Conservation (phyloP, 306 rosid species). For the Boehmeria nivea region DNA sequence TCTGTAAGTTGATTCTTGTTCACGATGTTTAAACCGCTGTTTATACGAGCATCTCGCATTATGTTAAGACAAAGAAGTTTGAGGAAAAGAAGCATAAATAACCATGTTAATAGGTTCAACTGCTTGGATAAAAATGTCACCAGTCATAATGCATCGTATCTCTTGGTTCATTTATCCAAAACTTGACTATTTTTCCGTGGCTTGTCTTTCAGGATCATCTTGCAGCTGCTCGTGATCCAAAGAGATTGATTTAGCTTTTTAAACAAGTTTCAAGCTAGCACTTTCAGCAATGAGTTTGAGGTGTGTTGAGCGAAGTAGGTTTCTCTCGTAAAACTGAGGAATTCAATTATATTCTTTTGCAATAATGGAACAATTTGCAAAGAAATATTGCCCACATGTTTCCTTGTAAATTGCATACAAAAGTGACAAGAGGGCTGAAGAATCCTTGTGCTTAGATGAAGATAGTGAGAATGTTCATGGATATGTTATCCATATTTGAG, state of each 20-base stretch:
- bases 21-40: too few species aligned
- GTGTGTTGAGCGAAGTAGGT: conserved; percentile 17
- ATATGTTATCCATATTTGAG: neutral
- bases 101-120: too few species aligned
- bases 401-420: conserved; percentile 24
- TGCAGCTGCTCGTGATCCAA: conserved; percentile 76
- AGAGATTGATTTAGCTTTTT: conserved; percentile 49
- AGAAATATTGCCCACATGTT: conserved; percentile 2
- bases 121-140: too few species aligned
- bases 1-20: conserved; percentile 56
- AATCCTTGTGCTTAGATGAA: conserved; percentile 24
- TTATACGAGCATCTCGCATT: too few species aligned
- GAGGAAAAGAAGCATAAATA: too few species aligned
- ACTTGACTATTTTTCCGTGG: neutral
- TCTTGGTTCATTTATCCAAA: neutral
- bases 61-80: too few species aligned
- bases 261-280: conserved; percentile 15
- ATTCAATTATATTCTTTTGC: conserved; percentile 19
- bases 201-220: conserved; percentile 71
- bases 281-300: conserved; percentile 21
- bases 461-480: conserved; percentile 11
- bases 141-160: too few species aligned
- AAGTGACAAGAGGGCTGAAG: conserved; percentile 15
- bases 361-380: conserved; percentile 25
- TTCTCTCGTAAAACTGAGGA: conserved; percentile 13